These are phyloP conservation scores for Hanseniaspora meyeri DNA, from an alignment of 805 yeast genomes.

Conservation along the genomic window DNA sequence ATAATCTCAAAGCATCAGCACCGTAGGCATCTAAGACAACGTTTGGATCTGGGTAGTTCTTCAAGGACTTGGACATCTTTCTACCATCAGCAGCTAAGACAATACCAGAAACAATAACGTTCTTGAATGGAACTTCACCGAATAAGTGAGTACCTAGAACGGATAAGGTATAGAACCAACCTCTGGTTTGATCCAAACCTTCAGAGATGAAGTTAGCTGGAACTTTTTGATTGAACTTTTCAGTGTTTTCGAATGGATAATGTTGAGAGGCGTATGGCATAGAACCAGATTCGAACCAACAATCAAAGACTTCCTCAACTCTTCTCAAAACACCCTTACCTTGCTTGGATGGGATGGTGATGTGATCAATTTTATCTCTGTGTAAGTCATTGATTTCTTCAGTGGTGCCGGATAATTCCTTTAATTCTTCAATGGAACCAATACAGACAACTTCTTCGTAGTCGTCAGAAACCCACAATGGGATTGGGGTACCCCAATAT, in stretches of 20 bases:
- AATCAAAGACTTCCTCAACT: conserved; percentile 95
- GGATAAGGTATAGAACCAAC: conserved; percentile 96
- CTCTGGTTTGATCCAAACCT: conserved; percentile 99
- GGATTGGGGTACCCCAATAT: conserved; percentile 99
- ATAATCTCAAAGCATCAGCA: conserved; percentile 93
- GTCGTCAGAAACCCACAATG: conserved; percentile 94
- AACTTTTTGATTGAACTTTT: conserved; percentile 57
- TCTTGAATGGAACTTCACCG: conserved; percentile 83
- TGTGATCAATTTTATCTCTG: conserved; percentile 81
- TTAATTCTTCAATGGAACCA: conserved; percentile 81
- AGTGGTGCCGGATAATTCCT: conserved; percentile 63
- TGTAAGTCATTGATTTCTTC: conserved; percentile 77
- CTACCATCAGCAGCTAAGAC: conserved; percentile 96
- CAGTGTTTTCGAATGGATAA: conserved; percentile 84
- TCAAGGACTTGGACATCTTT: conserved; percentile 96
- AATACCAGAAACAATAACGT: conserved; percentile 91
- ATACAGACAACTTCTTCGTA: conserved; percentile 83
- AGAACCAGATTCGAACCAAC: conserved; percentile 99
- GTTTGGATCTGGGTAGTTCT: conserved; percentile 94
- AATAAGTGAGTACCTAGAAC: conserved; percentile 92
- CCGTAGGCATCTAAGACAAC: conserved; percentile 76
- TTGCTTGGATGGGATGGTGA: conserved; percentile 81
- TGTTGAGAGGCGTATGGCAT: conserved; percentile 98
- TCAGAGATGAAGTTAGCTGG: conserved; percentile 97
- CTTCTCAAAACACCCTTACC: conserved; percentile 84